A percentile compares a stretch with the other conserved stretches of the same genome.
phyloP scores from a whole-genome alignment of 2,329 filamentous ascomycete genomes.

The Trichoderma breve region DNA sequence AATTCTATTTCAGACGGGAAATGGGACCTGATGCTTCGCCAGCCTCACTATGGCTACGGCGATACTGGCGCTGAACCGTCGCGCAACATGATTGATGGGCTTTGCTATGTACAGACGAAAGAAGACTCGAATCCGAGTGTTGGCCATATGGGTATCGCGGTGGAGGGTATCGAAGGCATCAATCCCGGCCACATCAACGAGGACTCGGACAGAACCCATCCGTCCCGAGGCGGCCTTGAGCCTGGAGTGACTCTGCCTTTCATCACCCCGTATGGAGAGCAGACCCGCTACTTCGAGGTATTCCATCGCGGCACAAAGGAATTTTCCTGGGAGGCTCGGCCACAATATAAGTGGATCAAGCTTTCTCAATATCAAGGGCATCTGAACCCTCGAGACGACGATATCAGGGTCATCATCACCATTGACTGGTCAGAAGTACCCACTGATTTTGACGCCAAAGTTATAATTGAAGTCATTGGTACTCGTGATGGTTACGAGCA shows the following conservation, averaged over 20 bases:
- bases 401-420: constrained; percentile 32
- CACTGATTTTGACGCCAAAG: constrained; percentile 42
- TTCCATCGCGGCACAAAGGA: constrained; percentile 35
- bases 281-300: constrained; percentile 36
- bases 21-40: constrained; percentile 56
- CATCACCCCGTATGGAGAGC: constrained; percentile 33
- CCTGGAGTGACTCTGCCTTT: constrained; percentile 32
- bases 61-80: constrained; percentile 38
- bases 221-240: constrained; percentile 35
- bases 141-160: constrained; percentile 35
- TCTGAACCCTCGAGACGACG: constrained; percentile 32
- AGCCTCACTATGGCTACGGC: constrained; percentile 47
- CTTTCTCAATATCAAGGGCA: constrained; percentile 32
- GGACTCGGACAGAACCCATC: constrained; percentile 52
- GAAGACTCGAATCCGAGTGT: constrained; percentile 49
- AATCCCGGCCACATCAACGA: constrained; percentile 46
- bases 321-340: constrained; percentile 32
- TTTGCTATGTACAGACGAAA: constrained; percentile 51
- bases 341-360: constrained; percentile 35
- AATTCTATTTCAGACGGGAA: constrained; percentile 52
- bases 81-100: constrained; percentile 53
- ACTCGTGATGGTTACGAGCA: constrained; percentile 40
- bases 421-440: constrained; percentile 40
- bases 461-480: constrained; percentile 35
- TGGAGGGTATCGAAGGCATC: constrained; percentile 35